Conservation (phyloP, 371 early-diverging fungal genomes). For the Cokeromyces recurvatus region DNA sequence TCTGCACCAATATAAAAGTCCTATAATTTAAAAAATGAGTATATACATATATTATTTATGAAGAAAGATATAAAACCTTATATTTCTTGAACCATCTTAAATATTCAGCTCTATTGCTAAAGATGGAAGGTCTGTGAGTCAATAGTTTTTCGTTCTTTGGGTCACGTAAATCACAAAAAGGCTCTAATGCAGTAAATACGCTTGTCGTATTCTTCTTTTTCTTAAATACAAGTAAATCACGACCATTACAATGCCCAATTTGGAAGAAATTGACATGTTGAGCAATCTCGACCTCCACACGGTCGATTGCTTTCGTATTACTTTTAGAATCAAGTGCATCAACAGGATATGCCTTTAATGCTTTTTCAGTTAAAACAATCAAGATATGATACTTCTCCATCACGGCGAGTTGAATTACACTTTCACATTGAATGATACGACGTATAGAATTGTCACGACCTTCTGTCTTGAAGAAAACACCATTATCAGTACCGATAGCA, state of each 20-base stretch:
- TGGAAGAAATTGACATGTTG: conserved; percentile 73
- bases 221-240: conserved; percentile 58
- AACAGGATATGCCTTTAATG: conserved; percentile 60
- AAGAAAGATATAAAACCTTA: conserved; percentile 11
- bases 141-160: conserved; percentile 28
- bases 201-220: conserved; percentile 46
- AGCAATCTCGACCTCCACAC: conserved; percentile 53
- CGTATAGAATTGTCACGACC: conserved; percentile 20
- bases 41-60: neutral
- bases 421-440: conserved; percentile 34
- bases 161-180: conserved; percentile 39
- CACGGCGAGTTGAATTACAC: conserved; percentile 40
- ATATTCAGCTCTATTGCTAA: conserved; percentile 24
- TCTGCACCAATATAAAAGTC: conserved; percentile 85
- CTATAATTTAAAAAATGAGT: conserved; percentile 13
- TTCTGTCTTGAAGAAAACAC: conserved; percentile 61
- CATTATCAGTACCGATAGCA: conserved; percentile 82
- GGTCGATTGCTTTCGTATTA: conserved; percentile 33
- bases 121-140: conserved; percentile 16
- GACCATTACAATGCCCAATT: conserved; percentile 62
- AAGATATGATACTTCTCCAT: conserved; percentile 46
- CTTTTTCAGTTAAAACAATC: conserved; percentile 47
- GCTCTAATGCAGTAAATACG: conserved; percentile 38
- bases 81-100: conserved; percentile 33
- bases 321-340: conserved; percentile 47